phyloP scores from a whole-genome alignment of 2,329 filamentous ascomycete species.

The Monosporascus cannonballus region DNA sequence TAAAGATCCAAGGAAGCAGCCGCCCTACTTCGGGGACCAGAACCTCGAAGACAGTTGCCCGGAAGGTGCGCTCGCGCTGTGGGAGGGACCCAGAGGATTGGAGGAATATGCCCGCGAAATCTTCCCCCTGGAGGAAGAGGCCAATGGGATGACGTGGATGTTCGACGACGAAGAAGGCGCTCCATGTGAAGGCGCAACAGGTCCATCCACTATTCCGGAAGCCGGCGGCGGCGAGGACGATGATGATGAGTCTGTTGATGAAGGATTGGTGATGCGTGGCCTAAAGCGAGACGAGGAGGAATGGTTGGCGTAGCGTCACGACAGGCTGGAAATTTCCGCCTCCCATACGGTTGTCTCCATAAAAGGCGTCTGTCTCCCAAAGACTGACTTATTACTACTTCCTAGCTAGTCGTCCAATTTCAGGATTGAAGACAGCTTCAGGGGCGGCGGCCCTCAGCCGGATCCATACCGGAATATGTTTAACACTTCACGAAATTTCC shows the following conservation, averaged over 20 bases:
- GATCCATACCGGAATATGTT: no score
- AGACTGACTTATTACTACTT: no score
- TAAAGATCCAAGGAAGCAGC: conserved; percentile 48
- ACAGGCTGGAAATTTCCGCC: not conserved
- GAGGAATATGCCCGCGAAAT: conserved; percentile 94
- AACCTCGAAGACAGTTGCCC: conserved; percentile 60
- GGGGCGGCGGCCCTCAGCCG: no score
- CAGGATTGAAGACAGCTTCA: no score
- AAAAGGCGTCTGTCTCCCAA: not conserved
- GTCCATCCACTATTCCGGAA: conserved; percentile 37
- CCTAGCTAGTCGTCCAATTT: no score
- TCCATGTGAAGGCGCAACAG: conserved; percentile 14
- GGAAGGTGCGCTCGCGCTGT: conserved; percentile 70
- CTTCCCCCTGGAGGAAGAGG: conserved; percentile 89
- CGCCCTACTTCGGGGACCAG: conserved; percentile 56
- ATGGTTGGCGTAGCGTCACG: conserved; percentile 45
- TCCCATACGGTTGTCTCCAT: not conserved
- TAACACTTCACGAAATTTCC: no score
- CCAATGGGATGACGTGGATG: conserved; percentile 95
- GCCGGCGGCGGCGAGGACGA: conserved; percentile 36
- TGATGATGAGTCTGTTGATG: conserved; percentile 47
- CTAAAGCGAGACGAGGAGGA: conserved; percentile 53
- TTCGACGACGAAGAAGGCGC: conserved; percentile 44
- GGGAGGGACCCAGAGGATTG: conserved; percentile 85
- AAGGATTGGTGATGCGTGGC: conserved; percentile 52